Evolutionary conservation across 768 basidiomycete species (phyloP), one percentile per base, ranked within the genome.

Genomic region (Rossbeevera mucosa): DNA sequence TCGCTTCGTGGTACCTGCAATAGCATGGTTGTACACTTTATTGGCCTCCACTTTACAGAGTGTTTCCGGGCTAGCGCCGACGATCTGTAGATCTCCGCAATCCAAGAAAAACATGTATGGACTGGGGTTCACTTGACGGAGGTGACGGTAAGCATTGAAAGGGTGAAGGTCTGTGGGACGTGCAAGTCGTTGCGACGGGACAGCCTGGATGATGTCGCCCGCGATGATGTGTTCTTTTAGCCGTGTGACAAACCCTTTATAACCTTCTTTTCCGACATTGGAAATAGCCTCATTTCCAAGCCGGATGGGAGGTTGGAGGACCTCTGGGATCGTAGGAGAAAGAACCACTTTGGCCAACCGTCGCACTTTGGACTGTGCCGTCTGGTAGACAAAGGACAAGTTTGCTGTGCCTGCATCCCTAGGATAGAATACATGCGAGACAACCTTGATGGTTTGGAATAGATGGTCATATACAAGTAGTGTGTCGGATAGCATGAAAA

Each of bases 81-180:
- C 94, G 30, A 99, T 77, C 69, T 97, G 94, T 11, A 95, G 66
- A 50, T 91, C 91, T 5, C 91, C 90, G 59, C 93, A 95, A 62
- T 98, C 91, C 60, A 99, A 69, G 67, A 94, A 99, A 72, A 94
- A 99, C 94, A 96, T 97, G 72, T 99, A 98, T 14, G 96, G 96
- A 50, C 92, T 95, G 1, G 96, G 96, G 62, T 99, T 99, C 55
- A 97, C 81, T 62, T 94, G 86, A 42, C 96, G 86, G 42, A 99
- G 78, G 49, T 91, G 89, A 46, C 96, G 79, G 66, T 98, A 99
- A 7, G 87, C 93, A 73, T 98, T 99, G 78, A 99, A 99, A 2
- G 96, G 95, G 67, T 98, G 93, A 18, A 99, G 74, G 18, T 79
- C 68, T 0, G 96, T 98, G 30, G 88, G 87, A 29, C 92, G 81